Evolutionary conservation across 345 rosid species (phyloP).

Genomic region (Eucalyptus sp.): DNA sequence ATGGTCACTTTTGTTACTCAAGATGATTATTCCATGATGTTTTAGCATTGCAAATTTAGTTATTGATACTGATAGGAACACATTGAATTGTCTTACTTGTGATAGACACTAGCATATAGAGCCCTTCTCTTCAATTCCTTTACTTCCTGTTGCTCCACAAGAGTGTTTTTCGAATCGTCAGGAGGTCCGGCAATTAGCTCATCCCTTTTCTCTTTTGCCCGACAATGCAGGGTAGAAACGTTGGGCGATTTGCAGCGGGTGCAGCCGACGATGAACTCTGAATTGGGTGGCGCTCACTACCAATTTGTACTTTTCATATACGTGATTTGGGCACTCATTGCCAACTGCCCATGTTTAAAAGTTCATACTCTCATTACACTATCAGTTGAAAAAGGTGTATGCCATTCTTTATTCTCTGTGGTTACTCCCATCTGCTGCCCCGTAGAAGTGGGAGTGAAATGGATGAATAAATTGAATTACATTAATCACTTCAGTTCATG

Average conservation of each 20-base stretch:
- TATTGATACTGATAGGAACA: neutral
- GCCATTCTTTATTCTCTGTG: neutral
- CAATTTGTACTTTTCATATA: neutral
- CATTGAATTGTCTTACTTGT: neutral
- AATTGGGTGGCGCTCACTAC: neutral
- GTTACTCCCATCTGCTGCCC: neutral
- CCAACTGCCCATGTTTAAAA: neutral
- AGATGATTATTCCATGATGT: neutral
- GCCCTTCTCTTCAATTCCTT: neutral
- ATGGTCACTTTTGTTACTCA: neutral
- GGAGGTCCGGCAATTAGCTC: neutral
- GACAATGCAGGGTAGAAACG: conserved; percentile 33
- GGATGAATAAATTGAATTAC: neutral
- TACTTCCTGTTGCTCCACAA: no score
- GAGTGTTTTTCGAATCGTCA: neutral
- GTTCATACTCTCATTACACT: neutral
- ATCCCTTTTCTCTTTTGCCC: neutral
- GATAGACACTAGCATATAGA: neutral
- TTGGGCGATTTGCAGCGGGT: conserved; percentile 34
- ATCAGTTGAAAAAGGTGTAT: neutral
- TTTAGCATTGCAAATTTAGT: neutral
- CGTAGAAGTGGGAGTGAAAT: neutral
- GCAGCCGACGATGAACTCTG: conserved; percentile 13
- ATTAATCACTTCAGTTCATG: neutral
- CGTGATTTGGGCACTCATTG: neutral